These are phyloP conservation scores for Coccomyxa subellipsoidea DNA, from an alignment of 163 green algal genomes.

Conservation along the genomic window DNA sequence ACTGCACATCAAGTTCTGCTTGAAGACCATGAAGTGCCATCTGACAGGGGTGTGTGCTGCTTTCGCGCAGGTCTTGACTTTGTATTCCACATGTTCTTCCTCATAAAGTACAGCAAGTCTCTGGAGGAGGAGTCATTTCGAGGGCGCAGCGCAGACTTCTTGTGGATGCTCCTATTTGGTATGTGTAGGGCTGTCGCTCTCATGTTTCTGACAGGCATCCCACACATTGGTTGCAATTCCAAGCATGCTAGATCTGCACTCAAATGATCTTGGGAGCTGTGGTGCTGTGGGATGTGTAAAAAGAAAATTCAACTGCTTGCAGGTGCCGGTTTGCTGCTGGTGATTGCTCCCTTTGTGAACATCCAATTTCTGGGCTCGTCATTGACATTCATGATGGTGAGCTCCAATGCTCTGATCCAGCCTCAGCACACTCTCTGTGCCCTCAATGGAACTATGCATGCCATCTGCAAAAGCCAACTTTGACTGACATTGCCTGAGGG, in stretches of 20 bases:
- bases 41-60: background rate
- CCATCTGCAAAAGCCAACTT: too few relatives aligned
- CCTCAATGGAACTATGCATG: too few relatives aligned
- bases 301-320: background rate
- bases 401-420: too few relatives aligned
- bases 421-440: too few relatives aligned
- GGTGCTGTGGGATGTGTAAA: too few relatives aligned
- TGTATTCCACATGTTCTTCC: slow-evolving; percentile 99
- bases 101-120: slow-evolving; percentile 93
- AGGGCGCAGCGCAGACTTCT: slow-evolving; percentile 87
- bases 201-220: too few relatives aligned
- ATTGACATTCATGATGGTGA: slow-evolving; percentile 97
- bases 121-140: slow-evolving; percentile 96
- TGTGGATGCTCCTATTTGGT: slow-evolving; percentile 97
- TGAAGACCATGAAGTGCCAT: too few relatives aligned
- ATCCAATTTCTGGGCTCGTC: slow-evolving; percentile 92
- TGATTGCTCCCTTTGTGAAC: slow-evolving; percentile 83
- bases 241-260: too few relatives aligned
- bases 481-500: too few relatives aligned
- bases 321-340: slow-evolving; percentile 72
- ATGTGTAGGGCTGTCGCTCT: background rate
- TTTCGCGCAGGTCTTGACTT: slow-evolving; percentile 90
- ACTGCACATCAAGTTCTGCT: too few relatives aligned
- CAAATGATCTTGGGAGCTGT: too few relatives aligned
- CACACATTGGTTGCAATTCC: too few relatives aligned